A percentile compares a stretch with the other conserved stretches of the same genome.
These are phyloP conservation scores for Epichloe brachyelytri DNA, from an alignment of 2,329 filamentous ascomycete species.

Conservation along the genomic window DNA sequence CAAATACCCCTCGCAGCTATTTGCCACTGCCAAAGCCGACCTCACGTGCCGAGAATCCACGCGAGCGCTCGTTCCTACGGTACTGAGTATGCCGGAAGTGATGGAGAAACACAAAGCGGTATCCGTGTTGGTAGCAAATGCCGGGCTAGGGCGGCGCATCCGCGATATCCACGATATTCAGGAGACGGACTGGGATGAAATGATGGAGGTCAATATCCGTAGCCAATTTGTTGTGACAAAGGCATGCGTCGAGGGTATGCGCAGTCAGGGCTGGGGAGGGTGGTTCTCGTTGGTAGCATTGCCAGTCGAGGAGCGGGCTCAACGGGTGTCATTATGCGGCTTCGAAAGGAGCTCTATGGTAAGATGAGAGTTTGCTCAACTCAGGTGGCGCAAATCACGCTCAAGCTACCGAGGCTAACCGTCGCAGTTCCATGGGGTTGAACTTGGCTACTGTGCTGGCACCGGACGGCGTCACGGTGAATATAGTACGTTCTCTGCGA, in stretches of 20 bases:
- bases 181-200: slow-evolving; percentile 5
- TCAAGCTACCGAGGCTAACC: neutral
- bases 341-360: slow-evolving; percentile 6
- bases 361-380: neutral
- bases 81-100: neutral
- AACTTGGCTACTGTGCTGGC: slow-evolving; percentile 5
- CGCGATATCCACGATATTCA: slow-evolving; percentile 4
- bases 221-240: slow-evolving; percentile 7
- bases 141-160: slow-evolving; percentile 5
- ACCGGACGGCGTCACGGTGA: slow-evolving; percentile 5
- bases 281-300: slow-evolving; percentile 6
- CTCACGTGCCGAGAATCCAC: slow-evolving; percentile 4
- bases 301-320: slow-evolving; percentile 4
- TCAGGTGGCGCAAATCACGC: neutral
- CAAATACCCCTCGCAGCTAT: slow-evolving; percentile 3
- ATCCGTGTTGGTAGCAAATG: slow-evolving; percentile 5
- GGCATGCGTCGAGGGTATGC: slow-evolving; percentile 6
- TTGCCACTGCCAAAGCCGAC: slow-evolving; percentile 3
- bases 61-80: neutral
- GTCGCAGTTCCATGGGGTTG: slow-evolving; percentile 5
- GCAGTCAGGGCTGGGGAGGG: slow-evolving; percentile 3
- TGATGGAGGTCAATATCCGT: slow-evolving; percentile 5
- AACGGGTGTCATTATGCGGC: slow-evolving; percentile 7
- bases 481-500: neutral
- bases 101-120: slow-evolving; percentile 1